These are phyloP conservation scores for Oryza longistaminata DNA, from an alignment of 176 grass and related monocot genomes.

Conservation along the genomic window DNA sequence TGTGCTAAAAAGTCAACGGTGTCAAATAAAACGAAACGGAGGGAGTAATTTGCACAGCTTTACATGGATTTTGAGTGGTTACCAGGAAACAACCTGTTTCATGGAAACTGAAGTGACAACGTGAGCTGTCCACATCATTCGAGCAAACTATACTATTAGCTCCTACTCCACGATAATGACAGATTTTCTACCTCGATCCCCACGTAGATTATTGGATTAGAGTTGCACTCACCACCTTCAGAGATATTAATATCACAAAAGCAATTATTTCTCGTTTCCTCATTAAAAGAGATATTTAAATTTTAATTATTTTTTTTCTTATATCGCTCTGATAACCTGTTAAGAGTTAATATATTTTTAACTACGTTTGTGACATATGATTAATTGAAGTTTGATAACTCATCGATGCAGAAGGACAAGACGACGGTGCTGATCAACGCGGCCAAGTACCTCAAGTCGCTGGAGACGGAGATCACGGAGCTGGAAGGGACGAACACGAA, in stretches of 20 bases:
- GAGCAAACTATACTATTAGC: neutral
- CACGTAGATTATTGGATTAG: neutral
- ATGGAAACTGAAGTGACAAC: neutral
- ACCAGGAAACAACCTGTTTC: constrained; percentile 29
- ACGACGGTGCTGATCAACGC: constrained; percentile 77
- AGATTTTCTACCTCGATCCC: neutral
- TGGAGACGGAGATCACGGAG: constrained; percentile 67
- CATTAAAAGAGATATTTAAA: too few relatives aligned
- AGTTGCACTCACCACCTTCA: neutral
- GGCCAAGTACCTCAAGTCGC: constrained; percentile 57
- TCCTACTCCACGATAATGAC: neutral
- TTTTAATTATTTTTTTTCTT: too few relatives aligned
- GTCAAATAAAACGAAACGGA: too few relatives aligned
- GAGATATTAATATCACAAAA: neutral
- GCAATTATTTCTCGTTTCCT: neutral
- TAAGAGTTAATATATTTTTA: too few relatives aligned
- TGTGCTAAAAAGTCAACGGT: too few relatives aligned
- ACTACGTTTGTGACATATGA: too few relatives aligned
- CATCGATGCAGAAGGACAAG: constrained; percentile 72
- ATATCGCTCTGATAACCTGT: too few relatives aligned
- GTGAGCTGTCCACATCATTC: constrained; percentile 15
- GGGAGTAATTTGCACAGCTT: constrained; percentile 16
- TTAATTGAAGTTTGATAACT: too few relatives aligned
- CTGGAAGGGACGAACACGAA: constrained; percentile 83
- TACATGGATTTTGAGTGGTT: neutral